These are phyloP conservation scores for Bipolaris sorokiniana DNA, from an alignment of 2,329 filamentous ascomycete genomes.

Conservation along the genomic window DNA sequence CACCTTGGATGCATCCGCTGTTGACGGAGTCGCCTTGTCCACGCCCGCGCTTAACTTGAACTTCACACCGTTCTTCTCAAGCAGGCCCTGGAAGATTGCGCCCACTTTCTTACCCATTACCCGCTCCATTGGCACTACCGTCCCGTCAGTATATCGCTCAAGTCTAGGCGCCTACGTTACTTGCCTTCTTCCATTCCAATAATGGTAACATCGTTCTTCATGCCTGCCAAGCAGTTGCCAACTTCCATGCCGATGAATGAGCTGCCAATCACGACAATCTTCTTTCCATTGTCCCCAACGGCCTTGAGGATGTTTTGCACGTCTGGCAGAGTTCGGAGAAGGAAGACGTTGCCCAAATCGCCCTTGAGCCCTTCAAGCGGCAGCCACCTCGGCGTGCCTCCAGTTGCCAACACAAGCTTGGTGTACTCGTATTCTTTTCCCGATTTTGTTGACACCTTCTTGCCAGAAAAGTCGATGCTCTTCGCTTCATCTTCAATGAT, in stretches of 20 bases:
- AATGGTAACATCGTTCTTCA: constrained; percentile 82
- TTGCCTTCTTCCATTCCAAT: constrained; percentile 78
- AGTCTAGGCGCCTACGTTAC: background rate
- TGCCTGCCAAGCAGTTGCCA: constrained; percentile 76
- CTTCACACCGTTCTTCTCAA: constrained; percentile 87
- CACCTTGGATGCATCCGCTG: constrained; percentile 71
- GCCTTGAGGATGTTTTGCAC: constrained; percentile 77
- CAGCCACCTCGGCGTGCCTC: constrained; percentile 75
- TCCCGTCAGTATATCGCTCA: constrained; percentile 13
- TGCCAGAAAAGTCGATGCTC: constrained; percentile 75
- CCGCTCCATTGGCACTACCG: constrained; percentile 74
- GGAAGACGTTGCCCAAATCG: constrained; percentile 84
- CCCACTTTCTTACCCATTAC: constrained; percentile 85
- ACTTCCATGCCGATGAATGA: constrained; percentile 99
- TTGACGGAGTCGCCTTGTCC: constrained; percentile 78
- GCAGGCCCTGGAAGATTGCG: constrained; percentile 74
- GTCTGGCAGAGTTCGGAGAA: constrained; percentile 78
- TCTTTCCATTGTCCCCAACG: constrained; percentile 82
- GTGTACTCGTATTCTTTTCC: constrained; percentile 77
- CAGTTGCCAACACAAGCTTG: constrained; percentile 89
- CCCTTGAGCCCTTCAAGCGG: constrained; percentile 83
- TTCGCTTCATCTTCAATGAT: constrained; percentile 67
- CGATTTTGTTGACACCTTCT: constrained; percentile 74
- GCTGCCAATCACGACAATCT: constrained; percentile 88
- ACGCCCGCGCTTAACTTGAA: constrained; percentile 84